A percentile compares a stretch with the other conserved stretches of the same genome.
Evolutionary conservation across 306 rosid species (phyloP).

Genomic region (Pterocarpus macrocarpus): DNA sequence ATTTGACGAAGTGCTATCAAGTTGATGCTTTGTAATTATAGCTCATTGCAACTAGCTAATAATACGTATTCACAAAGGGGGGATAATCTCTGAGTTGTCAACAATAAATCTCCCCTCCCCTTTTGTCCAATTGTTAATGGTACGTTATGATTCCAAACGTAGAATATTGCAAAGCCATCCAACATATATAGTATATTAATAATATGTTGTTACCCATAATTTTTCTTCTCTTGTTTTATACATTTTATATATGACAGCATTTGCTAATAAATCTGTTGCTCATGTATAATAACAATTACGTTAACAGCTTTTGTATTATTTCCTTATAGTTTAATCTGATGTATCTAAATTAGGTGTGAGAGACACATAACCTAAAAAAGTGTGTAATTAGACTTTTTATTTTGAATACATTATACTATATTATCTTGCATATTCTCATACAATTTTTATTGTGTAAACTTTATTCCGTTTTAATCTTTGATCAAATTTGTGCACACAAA

Average conservation of each 20-base stretch:
- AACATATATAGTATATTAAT: background rate
- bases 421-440: background rate
- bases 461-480: background rate
- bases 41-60: constrained; percentile 19
- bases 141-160: constrained; percentile 7
- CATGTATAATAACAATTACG: background rate
- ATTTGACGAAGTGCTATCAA: constrained; percentile 3
- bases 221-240: background rate
- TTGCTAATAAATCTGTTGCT: background rate
- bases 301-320: too few relatives aligned
- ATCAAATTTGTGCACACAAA: background rate
- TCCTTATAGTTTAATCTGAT: too few relatives aligned
- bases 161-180: constrained; percentile 3
- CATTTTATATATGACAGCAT: background rate
- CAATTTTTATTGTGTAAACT: background rate
- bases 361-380: background rate
- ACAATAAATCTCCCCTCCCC: background rate
- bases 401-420: background rate
- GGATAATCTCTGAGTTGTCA: constrained; percentile 38
- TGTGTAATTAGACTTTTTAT: background rate
- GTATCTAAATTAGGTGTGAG: too few relatives aligned
- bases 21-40: constrained; percentile 24
- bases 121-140: constrained; percentile 9
- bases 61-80: constrained; percentile 4
- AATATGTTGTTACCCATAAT: background rate